phyloP scores from a whole-genome alignment of 1,139 yeast genomes.

The Blastobotrys petasosporus region DNA sequence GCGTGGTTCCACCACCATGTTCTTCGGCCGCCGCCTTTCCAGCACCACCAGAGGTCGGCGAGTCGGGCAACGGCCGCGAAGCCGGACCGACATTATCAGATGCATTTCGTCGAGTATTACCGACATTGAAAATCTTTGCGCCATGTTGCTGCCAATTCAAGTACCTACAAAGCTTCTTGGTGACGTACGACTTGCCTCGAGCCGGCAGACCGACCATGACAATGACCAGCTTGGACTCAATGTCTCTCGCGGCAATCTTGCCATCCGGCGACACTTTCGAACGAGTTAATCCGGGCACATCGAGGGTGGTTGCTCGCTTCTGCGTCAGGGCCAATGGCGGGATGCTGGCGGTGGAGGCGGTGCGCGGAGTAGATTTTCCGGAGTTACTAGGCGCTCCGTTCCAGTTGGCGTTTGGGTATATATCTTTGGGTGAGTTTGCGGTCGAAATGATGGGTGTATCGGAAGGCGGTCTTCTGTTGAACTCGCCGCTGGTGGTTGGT shows the following conservation, averaged over 20 bases:
- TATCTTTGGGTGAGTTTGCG: constrained; percentile 20
- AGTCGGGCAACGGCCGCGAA: constrained; percentile 66
- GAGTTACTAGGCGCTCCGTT: constrained; percentile 2
- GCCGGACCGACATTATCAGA: constrained; percentile 63
- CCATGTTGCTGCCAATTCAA: constrained; percentile 90
- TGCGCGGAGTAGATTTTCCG: constrained; percentile 17
- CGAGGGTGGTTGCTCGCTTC: constrained; percentile 67
- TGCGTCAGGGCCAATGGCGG: constrained; percentile 24
- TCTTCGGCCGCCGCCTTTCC: constrained; percentile 11
- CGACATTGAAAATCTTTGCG: constrained; percentile 86
- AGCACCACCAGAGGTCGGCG: constrained; percentile 46
- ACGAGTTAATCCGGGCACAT: constrained; percentile 88
- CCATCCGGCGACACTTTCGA: constrained; percentile 83
- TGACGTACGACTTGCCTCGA: constrained; percentile 67
- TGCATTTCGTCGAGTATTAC: constrained; percentile 80
- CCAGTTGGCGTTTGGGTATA: neutral
- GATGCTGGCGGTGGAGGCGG: constrained; percentile 16
- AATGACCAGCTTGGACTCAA: constrained; percentile 77
- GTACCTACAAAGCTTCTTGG: constrained; percentile 81
- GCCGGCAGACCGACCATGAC: constrained; percentile 96
- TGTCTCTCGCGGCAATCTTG: constrained; percentile 61
- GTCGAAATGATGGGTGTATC: constrained; percentile 25
- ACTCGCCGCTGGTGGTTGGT: constrained; percentile 1
- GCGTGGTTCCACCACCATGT: constrained; percentile 15
- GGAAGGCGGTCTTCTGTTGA: constrained; percentile 24